Conservation (phyloP, 1,284 basidiomycete genomes). For the Heterobasidion irregulare region DNA sequence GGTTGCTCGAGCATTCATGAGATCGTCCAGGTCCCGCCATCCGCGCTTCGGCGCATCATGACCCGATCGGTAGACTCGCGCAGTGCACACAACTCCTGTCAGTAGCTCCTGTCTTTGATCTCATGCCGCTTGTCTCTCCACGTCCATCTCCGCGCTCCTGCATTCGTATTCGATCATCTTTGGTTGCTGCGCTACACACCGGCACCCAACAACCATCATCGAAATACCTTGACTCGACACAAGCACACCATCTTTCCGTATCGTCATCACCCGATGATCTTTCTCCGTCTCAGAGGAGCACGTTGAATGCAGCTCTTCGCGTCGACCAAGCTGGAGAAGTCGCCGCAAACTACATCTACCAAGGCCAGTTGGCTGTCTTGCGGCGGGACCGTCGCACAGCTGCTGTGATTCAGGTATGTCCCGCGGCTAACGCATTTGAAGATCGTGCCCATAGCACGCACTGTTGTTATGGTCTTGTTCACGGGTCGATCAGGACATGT, state of each 20-base stretch:
- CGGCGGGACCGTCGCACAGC: constrained; percentile 55
- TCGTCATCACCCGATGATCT: constrained; percentile 41
- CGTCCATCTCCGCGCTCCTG: neutral
- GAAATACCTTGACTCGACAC: constrained; percentile 27
- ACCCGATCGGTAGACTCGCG: no score
- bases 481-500: constrained; percentile 74
- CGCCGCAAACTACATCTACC: constrained; percentile 90
- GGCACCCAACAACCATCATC: constrained; percentile 15
- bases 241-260: constrained; percentile 26
- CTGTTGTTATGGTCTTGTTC: neutral
- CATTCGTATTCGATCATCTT: neutral
- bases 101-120: neutral
- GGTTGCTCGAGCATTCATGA: no score
- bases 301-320: constrained; percentile 60
- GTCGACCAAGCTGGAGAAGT: constrained; percentile 92
- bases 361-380: constrained; percentile 71
- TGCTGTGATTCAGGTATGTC: constrained; percentile 66
- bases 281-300: constrained; percentile 35
- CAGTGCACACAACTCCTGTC: no score
- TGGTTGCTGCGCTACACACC: neutral
- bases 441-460: neutral
- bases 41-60: neutral
- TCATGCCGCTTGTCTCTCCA: neutral
- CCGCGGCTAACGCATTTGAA: neutral
- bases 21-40: neutral